A percentile compares a stretch with the other conserved stretches of the same genome.
Evolutionary conservation across 1,139 yeast species (phyloP).

Genomic region (Taphrina confusa): DNA sequence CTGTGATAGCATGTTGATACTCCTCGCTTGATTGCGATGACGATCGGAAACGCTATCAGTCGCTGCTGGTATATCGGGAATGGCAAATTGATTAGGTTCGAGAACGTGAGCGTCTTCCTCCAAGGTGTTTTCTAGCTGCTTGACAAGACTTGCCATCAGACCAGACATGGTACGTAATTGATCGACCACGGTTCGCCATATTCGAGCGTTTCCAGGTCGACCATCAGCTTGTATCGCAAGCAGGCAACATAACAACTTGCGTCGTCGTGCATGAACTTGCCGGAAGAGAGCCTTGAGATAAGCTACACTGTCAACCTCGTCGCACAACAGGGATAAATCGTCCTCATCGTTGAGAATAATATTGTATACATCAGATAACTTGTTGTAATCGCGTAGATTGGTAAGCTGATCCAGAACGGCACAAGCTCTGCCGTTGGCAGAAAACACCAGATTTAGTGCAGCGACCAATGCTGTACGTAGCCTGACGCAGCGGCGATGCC

Average conservation of each 20-base stretch:
- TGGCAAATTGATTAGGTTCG: constrained; percentile 12
- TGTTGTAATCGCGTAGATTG: constrained; percentile 27
- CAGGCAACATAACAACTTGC: constrained; percentile 50
- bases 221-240: constrained; percentile 48
- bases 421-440: constrained; percentile 40
- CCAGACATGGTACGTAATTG: constrained; percentile 44
- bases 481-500: constrained; percentile 25
- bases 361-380: constrained; percentile 35
- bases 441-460: constrained; percentile 41
- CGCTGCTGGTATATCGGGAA: not conserved
- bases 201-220: constrained; percentile 42
- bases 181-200: constrained; percentile 46
- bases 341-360: constrained; percentile 36
- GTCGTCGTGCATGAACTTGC: constrained; percentile 48
- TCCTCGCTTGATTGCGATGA: constrained; percentile 39
- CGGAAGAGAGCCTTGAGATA: constrained; percentile 45
- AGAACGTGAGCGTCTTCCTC: constrained; percentile 35
- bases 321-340: constrained; percentile 24
- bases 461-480: constrained; percentile 37
- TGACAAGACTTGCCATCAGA: constrained; percentile 43
- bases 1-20: constrained; percentile 42
- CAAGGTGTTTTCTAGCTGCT: constrained; percentile 43
- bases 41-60: constrained; percentile 37
- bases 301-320: constrained; percentile 35
- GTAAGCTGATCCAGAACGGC: constrained; percentile 37